These are phyloP conservation scores for Gliomastix tumulicola DNA, from an alignment of 2,329 filamentous ascomycete species.

Conservation along the genomic window DNA sequence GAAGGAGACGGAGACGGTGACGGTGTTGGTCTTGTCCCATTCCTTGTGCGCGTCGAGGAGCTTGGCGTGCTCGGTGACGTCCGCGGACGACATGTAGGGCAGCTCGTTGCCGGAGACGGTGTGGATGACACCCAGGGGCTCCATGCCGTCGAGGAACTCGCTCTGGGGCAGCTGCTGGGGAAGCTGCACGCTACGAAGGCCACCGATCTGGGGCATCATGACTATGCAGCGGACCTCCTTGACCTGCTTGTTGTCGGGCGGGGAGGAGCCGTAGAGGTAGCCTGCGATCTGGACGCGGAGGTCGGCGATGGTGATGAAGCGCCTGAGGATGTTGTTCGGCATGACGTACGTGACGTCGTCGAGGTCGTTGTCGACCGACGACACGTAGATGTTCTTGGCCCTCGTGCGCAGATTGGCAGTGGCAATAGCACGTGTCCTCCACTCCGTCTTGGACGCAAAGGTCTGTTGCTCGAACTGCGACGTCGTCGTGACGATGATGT, in stretches of 20 bases:
- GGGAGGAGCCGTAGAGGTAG: constrained; percentile 88
- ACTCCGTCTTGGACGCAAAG: constrained; percentile 97
- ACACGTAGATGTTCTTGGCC: constrained; percentile 98
- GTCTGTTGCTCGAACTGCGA: constrained; percentile 97
- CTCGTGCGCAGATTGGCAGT: constrained; percentile 91
- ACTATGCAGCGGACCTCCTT: constrained; percentile 97
- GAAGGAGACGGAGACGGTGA: constrained; percentile 93
- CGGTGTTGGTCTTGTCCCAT: constrained; percentile 72
- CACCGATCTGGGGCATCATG: constrained; percentile 95
- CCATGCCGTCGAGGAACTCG: constrained; percentile 78
- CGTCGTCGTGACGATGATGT: constrained; percentile 96
- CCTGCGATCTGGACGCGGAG: constrained; percentile 93
- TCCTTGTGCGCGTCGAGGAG: constrained; percentile 71
- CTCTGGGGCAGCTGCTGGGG: constrained; percentile 87
- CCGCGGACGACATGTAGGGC: constrained; percentile 90
- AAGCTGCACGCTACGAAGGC: constrained; percentile 83
- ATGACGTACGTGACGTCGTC: constrained; percentile 96
- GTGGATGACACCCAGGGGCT: constrained; percentile 91
- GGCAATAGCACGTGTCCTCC: constrained; percentile 93
- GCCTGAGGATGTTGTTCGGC: constrained; percentile 97
- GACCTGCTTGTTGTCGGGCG: constrained; percentile 89
- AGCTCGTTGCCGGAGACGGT: constrained; percentile 92
- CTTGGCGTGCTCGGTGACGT: constrained; percentile 89
- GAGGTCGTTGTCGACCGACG: constrained; percentile 85
- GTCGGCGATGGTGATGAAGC: constrained; percentile 96